Conservation (phyloP, 495 filamentous ascomycete species). For the Neurospora terricola region DNA sequence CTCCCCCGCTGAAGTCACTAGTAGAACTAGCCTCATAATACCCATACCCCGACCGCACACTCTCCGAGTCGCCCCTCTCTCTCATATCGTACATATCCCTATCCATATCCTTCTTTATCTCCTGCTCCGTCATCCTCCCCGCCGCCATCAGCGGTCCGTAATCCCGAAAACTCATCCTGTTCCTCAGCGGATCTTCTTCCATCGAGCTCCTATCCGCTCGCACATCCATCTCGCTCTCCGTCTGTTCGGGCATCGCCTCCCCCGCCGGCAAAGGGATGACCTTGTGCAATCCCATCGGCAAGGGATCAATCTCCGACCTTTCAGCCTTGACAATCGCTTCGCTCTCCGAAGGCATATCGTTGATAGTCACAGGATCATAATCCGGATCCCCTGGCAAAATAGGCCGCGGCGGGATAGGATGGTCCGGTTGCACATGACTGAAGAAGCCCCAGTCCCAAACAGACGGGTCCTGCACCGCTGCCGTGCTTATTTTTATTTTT, state of each 20-base stretch:
- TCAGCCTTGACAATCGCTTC: constrained; percentile 21
- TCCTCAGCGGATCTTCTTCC: constrained; percentile 11
- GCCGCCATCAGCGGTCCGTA: background rate
- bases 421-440: background rate
- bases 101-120: background rate
- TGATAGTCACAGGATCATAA: constrained; percentile 1
- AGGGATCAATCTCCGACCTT: constrained; percentile 8
- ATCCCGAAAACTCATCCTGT: background rate
- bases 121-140: background rate
- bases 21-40: background rate
- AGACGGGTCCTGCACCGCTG: background rate
- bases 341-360: constrained; percentile 19
- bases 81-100: too few relatives aligned
- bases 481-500: background rate
- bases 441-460: background rate
- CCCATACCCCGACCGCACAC: too few relatives aligned
- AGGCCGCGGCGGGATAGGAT: background rate
- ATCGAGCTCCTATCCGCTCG: constrained; percentile 6
- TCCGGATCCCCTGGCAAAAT: background rate
- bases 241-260: constrained; percentile 8
- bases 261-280: constrained; percentile 11
- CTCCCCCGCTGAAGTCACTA: background rate
- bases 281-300: constrained; percentile 13
- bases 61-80: too few relatives aligned
- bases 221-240: constrained; percentile 16